Percentiles rank a stretch among this genome's conserved stretches.
These are phyloP conservation scores for Aspergillus pseudoterreus DNA, from an alignment of 2,329 filamentous ascomycete species.

Conservation along the genomic window DNA sequence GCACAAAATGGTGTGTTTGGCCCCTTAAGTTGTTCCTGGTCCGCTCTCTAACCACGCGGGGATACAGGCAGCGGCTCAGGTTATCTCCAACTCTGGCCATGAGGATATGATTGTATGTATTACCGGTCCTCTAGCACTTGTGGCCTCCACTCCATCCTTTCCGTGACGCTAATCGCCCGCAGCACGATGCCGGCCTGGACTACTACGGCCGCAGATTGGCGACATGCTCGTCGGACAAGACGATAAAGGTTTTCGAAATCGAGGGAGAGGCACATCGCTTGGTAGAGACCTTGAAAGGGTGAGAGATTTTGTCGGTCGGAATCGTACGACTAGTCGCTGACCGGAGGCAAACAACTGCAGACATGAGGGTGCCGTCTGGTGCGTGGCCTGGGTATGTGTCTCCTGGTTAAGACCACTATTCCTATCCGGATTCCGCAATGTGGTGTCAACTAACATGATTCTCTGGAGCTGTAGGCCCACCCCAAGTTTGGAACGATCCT, in stretches of 20 bases:
- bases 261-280: conserved; percentile 88
- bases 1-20: conserved; percentile 9
- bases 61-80: conserved; percentile 58
- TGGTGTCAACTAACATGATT: neutral
- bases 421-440: neutral
- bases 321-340: conserved; percentile 7
- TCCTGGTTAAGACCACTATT: neutral
- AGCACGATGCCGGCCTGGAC: conserved; percentile 98
- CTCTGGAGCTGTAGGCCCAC: conserved; percentile 58
- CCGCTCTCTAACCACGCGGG: conserved; percentile 2
- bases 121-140: neutral
- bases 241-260: conserved; percentile 98
- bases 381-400: conserved; percentile 73
- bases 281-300: conserved; percentile 93
- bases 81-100: conserved; percentile 82
- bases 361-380: conserved; percentile 97
- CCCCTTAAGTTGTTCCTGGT: conserved; percentile 10
- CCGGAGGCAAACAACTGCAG: conserved; percentile 43
- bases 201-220: conserved; percentile 96
- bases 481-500: conserved; percentile 98
- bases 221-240: conserved; percentile 96
- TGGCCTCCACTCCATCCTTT: conserved; percentile 7
- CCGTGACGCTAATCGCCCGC: neutral
- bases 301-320: conserved; percentile 23
- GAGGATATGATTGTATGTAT: conserved; percentile 98